Evolutionary conservation across 2,329 filamentous ascomycete species (phyloP), one percentile per base, ranked within the genome.

Genomic region (Fusarium sp.): DNA sequence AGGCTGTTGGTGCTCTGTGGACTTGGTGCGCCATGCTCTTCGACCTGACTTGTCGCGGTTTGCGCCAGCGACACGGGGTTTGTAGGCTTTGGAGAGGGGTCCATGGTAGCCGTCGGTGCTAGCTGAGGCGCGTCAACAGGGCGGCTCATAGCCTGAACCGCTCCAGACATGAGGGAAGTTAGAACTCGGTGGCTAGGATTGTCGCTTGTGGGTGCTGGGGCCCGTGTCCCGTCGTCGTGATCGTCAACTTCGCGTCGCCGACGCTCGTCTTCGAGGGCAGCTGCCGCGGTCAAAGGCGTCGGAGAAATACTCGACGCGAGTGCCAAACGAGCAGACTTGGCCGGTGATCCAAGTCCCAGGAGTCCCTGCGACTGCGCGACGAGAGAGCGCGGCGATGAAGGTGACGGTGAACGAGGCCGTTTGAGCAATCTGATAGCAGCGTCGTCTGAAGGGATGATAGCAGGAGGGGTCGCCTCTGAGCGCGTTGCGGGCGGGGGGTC

Each of bases 171-270:
- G 52, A 90, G 82, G 25, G 87, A 86, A 27, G 84, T 83, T 35
- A 90, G 80, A 37, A 84, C 86, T 66, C 82, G 85, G 59, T 88
- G 87, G n/a, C 83, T 83, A 25, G 87, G 85, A 60, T 88, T 88
- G 44, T 89, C 86, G 77, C 83, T 88, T 55, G 82, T 84, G 39
- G 83, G 83, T 41, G 83, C 80, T 58, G 83, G 81, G 56, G 83
- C 82, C 56, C 80, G 79, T 59, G 78, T 80, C 46, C 82, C 69
- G 52, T 73, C 80, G 41, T 84, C 82, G 58, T 86, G 83, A 45
- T 78, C 72, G 63, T 77, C 73, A 56, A 78, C 78, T 75, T 87
- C 84, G 66, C 83, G 82, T 72, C 83, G 83, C 52, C 84, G 83
- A 69, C 84, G 83, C 76, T 88, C 84, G 77, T 89, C 87, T 72